Base-by-base conservation (phyloP, 2,329 filamentous ascomycete species). In the Lasiodiplodia theobromae region DNA sequence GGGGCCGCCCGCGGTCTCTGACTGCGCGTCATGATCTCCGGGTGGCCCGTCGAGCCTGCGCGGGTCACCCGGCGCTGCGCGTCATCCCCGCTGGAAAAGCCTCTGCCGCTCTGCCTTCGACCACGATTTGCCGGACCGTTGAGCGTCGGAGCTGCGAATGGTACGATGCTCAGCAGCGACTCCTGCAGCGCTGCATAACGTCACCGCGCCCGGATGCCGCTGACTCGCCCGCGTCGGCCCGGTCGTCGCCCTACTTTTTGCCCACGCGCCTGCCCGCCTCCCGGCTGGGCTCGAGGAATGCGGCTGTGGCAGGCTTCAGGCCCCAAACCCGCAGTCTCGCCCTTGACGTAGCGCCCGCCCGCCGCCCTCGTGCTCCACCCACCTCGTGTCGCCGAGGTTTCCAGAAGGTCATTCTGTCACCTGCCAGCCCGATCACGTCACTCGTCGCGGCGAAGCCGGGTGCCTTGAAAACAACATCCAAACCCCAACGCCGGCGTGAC, bases 51-150 rank as follows among this genome's bases (percentile, higher is more conserved):
- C n/a, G 44, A 21, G 40, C 40, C 25, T 47, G 44, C 44, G 44
- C 44, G 44, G 44, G 18, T 47, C 44, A 47, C 44, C 44, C 44
- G 44, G 44, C 44, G 44, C 44, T 47, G 44, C 44, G 44, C 44
- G 44, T 47, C 44, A 47, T 47, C 44, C 44, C 44, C 44, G 44
- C 44, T 6, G n/a, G n/a, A 47, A 34, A 34, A 34, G 44, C 44
- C 44, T 47, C 44, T 47, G 44, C 44, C 44, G 28, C 53, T 53
- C 51, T 28, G 18, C 38, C 28, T n/a, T 37, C 40, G 8, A 8
- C 28, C 47, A 49, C 44, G 60, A 64, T 64, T 64, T 47, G 28
- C 60, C 60, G 60, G 60, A 31, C 60, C 60, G 60, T 38, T 38
- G 60, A 52, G 47, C 2, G 51, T 53, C 21, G 51, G 51, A 53